Evolutionary conservation across 225 moss, liverwort and hornwort genomes (phyloP).

Genomic region (Polytrichum formosum): DNA sequence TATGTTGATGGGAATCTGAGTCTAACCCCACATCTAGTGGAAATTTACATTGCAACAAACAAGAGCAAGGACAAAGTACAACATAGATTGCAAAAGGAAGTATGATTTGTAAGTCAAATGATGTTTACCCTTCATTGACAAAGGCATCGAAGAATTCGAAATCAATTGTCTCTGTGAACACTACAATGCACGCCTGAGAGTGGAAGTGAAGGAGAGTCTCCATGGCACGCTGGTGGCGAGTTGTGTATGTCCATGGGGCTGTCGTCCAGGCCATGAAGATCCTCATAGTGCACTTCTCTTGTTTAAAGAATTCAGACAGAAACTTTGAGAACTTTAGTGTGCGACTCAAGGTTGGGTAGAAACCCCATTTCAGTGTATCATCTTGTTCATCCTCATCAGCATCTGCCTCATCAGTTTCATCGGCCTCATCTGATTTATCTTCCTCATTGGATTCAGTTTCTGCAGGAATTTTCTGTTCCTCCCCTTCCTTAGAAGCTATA

Average conservation of each 20-base stretch:
- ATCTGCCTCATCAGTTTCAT: constrained; percentile 20
- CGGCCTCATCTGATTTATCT: constrained; percentile 9
- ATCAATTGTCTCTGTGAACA: constrained; percentile 82
- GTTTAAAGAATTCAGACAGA: constrained; percentile 59
- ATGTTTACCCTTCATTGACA: constrained; percentile 66
- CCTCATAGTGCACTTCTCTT: constrained; percentile 52
- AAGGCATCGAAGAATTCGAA: constrained; percentile 68
- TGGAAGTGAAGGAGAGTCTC: constrained; percentile 85
- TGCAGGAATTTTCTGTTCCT: constrained; percentile 16
- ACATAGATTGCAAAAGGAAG: no score
- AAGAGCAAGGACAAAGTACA: no score
- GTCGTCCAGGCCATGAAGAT: constrained; percentile 97
- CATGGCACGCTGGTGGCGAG: constrained; percentile 85
- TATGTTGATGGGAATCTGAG: no score
- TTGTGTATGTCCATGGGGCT: constrained; percentile 79
- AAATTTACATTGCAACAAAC: no score
- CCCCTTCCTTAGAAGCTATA: constrained; percentile 10
- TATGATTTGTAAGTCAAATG: no score
- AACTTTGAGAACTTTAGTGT: constrained; percentile 63
- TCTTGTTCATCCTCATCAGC: constrained; percentile 25
- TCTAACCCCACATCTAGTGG: no score
- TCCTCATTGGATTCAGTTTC: constrained; percentile 18
- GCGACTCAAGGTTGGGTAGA: constrained; percentile 45
- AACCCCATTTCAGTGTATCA: constrained; percentile 51
- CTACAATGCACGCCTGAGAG: constrained; percentile 84